These are phyloP conservation scores for Hypomontagnella submonticulosa DNA, from an alignment of 495 filamentous ascomycete species.

Conservation along the genomic window DNA sequence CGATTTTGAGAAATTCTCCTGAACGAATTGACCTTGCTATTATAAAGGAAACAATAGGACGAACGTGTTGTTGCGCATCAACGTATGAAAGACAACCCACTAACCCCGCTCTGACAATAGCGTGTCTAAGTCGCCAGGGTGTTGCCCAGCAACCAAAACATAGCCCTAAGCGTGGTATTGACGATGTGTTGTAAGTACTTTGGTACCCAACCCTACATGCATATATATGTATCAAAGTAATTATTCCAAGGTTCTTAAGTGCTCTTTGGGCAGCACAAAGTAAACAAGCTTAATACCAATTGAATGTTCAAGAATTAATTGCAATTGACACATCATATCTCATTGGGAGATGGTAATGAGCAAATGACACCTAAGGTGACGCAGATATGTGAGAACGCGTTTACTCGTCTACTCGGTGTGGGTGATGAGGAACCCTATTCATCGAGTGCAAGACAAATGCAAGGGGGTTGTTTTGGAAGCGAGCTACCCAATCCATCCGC, in stretches of 20 bases:
- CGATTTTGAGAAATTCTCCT: no score
- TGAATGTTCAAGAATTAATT: constrained; percentile 13
- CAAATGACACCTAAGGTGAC: constrained; percentile 17
- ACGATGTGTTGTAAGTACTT: not conserved
- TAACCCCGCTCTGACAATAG: constrained; percentile 32
- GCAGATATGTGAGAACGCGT: not conserved
- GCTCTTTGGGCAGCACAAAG: no score
- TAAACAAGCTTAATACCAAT: not conserved
- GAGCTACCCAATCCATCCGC: constrained; percentile 15
- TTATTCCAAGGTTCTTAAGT: no score
- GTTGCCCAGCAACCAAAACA: constrained; percentile 40
- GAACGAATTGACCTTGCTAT: not conserved
- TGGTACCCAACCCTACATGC: not conserved
- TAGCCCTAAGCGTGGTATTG: constrained; percentile 12
- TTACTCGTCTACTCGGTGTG: constrained; percentile 13
- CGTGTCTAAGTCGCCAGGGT: constrained; percentile 6
- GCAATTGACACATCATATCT: constrained; percentile 16
- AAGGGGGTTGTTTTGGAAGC: constrained; percentile 16
- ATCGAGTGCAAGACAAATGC: constrained; percentile 22
- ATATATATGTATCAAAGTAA: no score
- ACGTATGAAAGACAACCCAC: constrained; percentile 24
- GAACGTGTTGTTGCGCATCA: not conserved
- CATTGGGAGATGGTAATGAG: constrained; percentile 21
- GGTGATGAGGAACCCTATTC: constrained; percentile 21
- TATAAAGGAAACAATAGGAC: not conserved